phyloP scores from a whole-genome alignment of 2,329 filamentous ascomycete species.

The Diaporthe caulivora region DNA sequence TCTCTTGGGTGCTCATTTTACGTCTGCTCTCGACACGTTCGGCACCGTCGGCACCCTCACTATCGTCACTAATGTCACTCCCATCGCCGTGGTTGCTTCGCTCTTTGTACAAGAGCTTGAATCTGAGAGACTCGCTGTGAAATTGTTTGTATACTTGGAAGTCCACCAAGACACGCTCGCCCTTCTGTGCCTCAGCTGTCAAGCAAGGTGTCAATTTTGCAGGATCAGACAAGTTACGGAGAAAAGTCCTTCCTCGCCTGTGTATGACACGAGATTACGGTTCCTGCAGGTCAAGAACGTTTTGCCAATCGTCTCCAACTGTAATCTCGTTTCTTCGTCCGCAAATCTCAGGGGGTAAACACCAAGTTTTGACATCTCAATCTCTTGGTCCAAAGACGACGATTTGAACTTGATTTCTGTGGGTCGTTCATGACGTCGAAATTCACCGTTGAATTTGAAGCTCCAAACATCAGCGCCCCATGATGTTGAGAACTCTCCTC shows the following conservation, averaged over 20 bases:
- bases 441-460: not conserved
- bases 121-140: not conserved
- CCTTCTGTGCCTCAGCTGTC: not conserved
- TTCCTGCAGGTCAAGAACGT: not conserved
- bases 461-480: not conserved
- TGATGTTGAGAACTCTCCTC: not conserved
- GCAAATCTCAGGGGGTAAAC: not conserved
- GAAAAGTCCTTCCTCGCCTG: not conserved
- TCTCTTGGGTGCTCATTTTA: not conserved
- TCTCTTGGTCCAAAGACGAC: not conserved
- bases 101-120: not conserved
- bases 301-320: not conserved
- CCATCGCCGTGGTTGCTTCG: too few relatives aligned
- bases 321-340: not conserved
- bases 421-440: not conserved
- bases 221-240: not conserved
- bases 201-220: fast-evolving
- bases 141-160: not conserved
- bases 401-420: not conserved
- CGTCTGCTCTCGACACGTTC: too few relatives aligned
- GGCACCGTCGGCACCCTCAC: not conserved
- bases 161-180: not conserved
- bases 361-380: not conserved
- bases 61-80: not conserved
- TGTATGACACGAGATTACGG: not conserved